Base-by-base conservation (phyloP, 2,329 filamentous ascomycete species). In the Pseudogymnoascus sp. region DNA sequence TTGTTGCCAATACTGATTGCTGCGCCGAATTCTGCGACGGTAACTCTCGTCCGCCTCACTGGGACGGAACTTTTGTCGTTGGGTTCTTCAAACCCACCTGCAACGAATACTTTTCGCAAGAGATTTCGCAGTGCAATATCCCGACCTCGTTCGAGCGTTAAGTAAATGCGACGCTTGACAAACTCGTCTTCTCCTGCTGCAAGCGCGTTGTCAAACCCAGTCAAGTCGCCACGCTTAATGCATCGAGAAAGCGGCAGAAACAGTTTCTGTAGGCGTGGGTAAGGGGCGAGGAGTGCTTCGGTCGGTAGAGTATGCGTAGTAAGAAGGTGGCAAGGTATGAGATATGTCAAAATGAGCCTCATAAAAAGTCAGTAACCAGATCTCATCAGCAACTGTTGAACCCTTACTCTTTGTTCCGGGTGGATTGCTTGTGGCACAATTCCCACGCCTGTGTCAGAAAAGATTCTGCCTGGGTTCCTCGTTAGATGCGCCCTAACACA, bases 41-140 rank as follows among this genome's bases (percentile, higher is more conserved):
- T 88, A 35, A 99, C 83, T 67, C 94, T 85, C 1, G 91, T 96
- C 66, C 87, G 82, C 37, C 87, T 82, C 33, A 89, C 76, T 1
- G 84, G 82, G 3, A 82, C 77, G 5, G 81, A 79, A 59, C 84
- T 82, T 6, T 83, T 81, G 61, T 91, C 87, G 67, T 93, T 92
- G 10, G 82, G 72, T 64, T 90, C 87, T 67, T 93, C 90, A 64
- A 87, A 94, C 0, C 92, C 94, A 40, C 88, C 91, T 0, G 85
- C 85, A 18, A 97, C 73, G 72, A 94, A 97, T 1, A 97, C 92
- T 72, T 95, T 96, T 40, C 94, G 85, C 64, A 97, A 84, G 2
- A 99, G 80, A 72, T 99, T 99, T 62, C 94, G 88, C 65, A 99
- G 76, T 8, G 92, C 89, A 65, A 97, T 91, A 70, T 99, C 94